Conservation (phyloP, 1,139 yeast genomes). For the Taiozyma sp. region DNA sequence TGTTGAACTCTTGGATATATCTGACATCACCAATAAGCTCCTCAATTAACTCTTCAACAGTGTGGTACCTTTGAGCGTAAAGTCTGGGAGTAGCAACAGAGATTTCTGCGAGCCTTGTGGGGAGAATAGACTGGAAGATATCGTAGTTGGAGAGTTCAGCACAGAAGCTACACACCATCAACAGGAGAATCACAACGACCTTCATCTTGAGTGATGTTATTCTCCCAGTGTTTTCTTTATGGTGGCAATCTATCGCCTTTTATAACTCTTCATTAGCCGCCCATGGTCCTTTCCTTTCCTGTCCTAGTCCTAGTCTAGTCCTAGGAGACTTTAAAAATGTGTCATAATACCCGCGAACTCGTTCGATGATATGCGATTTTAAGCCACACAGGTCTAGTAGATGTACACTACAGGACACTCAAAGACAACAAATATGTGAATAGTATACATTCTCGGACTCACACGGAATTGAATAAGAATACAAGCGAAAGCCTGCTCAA, state of each 20-base stretch:
- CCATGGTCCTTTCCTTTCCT: not conserved
- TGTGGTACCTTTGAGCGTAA: slow-evolving; percentile 2
- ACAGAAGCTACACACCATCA: not conserved
- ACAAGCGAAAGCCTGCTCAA: not conserved
- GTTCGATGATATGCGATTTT: not conserved
- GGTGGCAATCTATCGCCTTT: not conserved
- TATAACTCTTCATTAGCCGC: not conserved
- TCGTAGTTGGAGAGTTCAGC: not conserved
- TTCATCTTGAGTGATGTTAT: not conserved
- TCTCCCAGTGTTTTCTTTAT: not conserved
- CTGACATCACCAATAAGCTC: slow-evolving; percentile 3
- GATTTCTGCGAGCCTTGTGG: not conserved
- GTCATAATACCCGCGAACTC: not conserved
- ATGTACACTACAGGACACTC: not conserved
- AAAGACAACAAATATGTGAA: not conserved
- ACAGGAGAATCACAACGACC: not conserved
- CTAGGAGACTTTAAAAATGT: too few species aligned
- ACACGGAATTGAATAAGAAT: not conserved
- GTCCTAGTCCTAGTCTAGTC: not conserved
- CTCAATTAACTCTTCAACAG: slow-evolving; percentile 3
- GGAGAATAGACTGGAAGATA: not conserved
- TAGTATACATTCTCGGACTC: not conserved
- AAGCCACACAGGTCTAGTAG: not conserved
- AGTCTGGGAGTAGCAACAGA: not conserved
- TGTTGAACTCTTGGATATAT: slow-evolving; percentile 5